Percentiles rank a stretch among this genome's conserved stretches.
These are phyloP conservation scores for Dovyalis caffra DNA, from an alignment of 345 rosid species.

Conservation along the genomic window DNA sequence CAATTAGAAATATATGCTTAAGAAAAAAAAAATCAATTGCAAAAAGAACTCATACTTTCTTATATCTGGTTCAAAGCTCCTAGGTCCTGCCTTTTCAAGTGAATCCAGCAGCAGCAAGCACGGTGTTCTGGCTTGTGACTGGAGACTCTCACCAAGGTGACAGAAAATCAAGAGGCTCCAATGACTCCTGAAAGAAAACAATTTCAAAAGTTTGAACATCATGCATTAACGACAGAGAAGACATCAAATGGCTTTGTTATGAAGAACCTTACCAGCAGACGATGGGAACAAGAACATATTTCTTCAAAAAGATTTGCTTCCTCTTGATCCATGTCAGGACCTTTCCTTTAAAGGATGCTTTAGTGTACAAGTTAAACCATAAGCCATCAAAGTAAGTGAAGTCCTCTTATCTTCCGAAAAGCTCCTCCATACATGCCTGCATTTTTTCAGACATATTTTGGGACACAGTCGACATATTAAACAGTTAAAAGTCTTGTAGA, in stretches of 20 bases:
- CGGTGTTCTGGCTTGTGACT: constrained; percentile 39
- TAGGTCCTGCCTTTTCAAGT: constrained; percentile 46
- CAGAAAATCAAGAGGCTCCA: constrained; percentile 79
- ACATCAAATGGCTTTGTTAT: background rate
- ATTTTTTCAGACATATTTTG: constrained; percentile 8
- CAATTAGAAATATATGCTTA: background rate
- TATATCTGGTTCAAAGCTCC: constrained; percentile 56
- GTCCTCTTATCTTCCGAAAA: constrained; percentile 42
- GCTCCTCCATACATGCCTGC: constrained; percentile 52
- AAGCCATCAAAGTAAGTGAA: constrained; percentile 45
- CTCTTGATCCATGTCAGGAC: constrained; percentile 54
- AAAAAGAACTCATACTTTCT: constrained; percentile 40
- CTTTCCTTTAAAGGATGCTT: constrained; percentile 26
- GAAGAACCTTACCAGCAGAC: constrained; percentile 50
- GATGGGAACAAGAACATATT: constrained; percentile 69
- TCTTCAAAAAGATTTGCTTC: constrained; percentile 53
- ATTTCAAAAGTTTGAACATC: background rate
- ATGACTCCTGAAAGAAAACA: constrained; percentile 46
- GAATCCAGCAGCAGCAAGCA: constrained; percentile 75
- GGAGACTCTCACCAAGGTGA: constrained; percentile 51
- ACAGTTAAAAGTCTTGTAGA: background rate
- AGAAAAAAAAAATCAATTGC: background rate
- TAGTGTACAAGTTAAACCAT: constrained; percentile 58
- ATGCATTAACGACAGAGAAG: background rate
- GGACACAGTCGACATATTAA: constrained; percentile 2